Conservation (phyloP, 176 grass and related monocot genomes). For the Thalia dealbata region DNA sequence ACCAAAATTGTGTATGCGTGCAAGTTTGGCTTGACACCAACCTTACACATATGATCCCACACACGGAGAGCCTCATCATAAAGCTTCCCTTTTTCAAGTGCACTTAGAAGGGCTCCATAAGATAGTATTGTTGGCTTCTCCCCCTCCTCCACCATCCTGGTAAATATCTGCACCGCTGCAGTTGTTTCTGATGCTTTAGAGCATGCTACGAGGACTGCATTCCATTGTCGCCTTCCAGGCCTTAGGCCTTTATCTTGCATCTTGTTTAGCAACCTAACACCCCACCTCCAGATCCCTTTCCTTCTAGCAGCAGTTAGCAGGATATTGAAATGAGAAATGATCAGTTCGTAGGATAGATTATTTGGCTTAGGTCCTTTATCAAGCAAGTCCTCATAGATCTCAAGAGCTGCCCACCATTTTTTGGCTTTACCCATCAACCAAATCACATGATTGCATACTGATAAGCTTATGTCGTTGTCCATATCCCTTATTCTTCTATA, state of each 20-base stretch:
- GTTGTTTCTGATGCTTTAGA: slow-evolving; percentile 69
- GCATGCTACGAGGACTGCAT: slow-evolving; percentile 67
- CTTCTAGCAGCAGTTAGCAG: slow-evolving; percentile 60
- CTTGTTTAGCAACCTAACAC: slow-evolving; percentile 57
- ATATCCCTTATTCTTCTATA: slow-evolving; percentile 57
- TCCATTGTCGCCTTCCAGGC: slow-evolving; percentile 70
- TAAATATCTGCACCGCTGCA: slow-evolving; percentile 52
- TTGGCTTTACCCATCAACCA: slow-evolving; percentile 82
- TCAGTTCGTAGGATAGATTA: slow-evolving; percentile 63
- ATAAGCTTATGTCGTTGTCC: slow-evolving; percentile 43
- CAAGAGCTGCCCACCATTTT: slow-evolving; percentile 94
- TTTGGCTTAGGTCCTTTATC: slow-evolving; percentile 72
- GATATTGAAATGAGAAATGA: slow-evolving; percentile 69
- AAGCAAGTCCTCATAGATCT: slow-evolving; percentile 77
- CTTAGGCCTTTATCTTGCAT: slow-evolving; percentile 82
- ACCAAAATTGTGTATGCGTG: slow-evolving; percentile 71
- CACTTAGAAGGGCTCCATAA: slow-evolving; percentile 62
- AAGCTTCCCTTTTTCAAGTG: slow-evolving; percentile 63
- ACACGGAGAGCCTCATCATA: slow-evolving; percentile 62
- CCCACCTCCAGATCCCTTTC: slow-evolving; percentile 75
- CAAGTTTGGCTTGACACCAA: slow-evolving; percentile 62
- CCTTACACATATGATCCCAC: slow-evolving; percentile 78
- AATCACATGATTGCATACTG: slow-evolving; percentile 81
- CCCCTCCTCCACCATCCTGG: slow-evolving; percentile 68
- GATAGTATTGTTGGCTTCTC: slow-evolving; percentile 56